phyloP scores from a whole-genome alignment of 176 grass and related monocot genomes.

The Thinopyrum elongatum region DNA sequence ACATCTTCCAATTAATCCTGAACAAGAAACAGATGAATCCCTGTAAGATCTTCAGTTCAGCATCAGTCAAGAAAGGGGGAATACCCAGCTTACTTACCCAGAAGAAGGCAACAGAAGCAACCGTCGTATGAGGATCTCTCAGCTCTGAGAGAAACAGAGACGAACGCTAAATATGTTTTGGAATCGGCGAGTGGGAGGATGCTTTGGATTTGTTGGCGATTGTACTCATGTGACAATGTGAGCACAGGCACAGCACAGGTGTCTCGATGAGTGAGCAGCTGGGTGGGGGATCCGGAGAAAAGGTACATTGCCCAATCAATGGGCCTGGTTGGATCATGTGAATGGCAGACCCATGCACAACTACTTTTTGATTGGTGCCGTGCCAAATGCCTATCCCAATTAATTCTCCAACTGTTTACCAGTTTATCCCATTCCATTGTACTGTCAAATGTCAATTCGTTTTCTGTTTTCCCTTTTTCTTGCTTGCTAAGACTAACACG shows the following conservation, averaged over 20 bases:
- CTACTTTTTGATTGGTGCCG: conserved; percentile 16
- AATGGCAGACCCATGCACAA: conserved; percentile 22
- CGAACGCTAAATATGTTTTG: not conserved
- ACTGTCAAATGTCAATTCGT: not conserved
- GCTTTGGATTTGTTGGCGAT: not conserved
- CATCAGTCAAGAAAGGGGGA: not conserved
- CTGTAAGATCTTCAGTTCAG: not conserved
- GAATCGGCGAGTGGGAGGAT: not conserved
- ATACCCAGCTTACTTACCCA: not conserved
- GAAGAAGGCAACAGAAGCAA: not conserved
- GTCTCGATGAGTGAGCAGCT: conserved; percentile 28
- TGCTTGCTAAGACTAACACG: not conserved
- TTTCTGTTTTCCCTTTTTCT: not conserved
- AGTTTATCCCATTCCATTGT: conserved; percentile 5
- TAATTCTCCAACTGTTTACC: not conserved
- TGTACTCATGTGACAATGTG: conserved; percentile 22
- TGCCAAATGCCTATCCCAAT: conserved; percentile 5
- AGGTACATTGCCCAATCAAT: conserved; percentile 22
- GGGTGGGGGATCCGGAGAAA: conserved; percentile 6
- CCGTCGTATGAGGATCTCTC: not conserved
- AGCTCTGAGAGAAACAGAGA: not conserved
- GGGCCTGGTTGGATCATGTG: conserved; percentile 60
- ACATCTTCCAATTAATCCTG: conserved; percentile 26
- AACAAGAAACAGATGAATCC: not conserved
- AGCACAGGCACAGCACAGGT: conserved; percentile 28